These are phyloP conservation scores for Aspergillus campestris DNA, from an alignment of 495 filamentous ascomycete genomes.

Conservation along the genomic window DNA sequence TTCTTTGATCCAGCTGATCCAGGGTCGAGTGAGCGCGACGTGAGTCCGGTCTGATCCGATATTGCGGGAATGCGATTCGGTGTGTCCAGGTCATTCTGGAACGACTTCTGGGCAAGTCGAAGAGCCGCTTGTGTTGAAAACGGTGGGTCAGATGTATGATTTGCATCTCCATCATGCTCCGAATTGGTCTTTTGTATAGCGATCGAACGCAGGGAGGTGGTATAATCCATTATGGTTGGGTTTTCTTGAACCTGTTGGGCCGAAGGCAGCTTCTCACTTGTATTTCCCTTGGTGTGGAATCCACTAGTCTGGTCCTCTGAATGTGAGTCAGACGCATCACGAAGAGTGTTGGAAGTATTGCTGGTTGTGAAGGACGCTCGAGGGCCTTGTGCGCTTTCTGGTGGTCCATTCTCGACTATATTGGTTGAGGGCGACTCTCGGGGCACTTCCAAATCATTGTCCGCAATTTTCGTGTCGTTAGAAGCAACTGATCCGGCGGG, in stretches of 20 bases:
- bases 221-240: slow-evolving; percentile 20
- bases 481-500: neutral
- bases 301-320: neutral
- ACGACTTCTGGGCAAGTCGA: slow-evolving; percentile 38
- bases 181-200: slow-evolving; percentile 17
- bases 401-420: neutral
- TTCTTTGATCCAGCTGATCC: slow-evolving; percentile 15
- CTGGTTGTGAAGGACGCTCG: slow-evolving; percentile 4
- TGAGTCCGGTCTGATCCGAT: slow-evolving; percentile 11
- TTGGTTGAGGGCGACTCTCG: neutral
- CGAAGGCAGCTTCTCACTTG: slow-evolving; percentile 31
- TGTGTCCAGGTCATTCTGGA: slow-evolving; percentile 38
- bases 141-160: slow-evolving; percentile 19
- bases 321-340: slow-evolving; percentile 6
- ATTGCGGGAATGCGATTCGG: slow-evolving; percentile 11
- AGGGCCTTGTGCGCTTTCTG: neutral
- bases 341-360: slow-evolving; percentile 12
- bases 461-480: neutral
- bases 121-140: slow-evolving; percentile 44
- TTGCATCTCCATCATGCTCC: slow-evolving; percentile 11
- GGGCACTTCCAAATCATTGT: neutral
- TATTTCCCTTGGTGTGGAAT: slow-evolving; percentile 13
- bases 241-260: slow-evolving; percentile 25
- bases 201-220: slow-evolving; percentile 35
- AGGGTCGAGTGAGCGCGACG: slow-evolving; percentile 3